phyloP scores from a whole-genome alignment of 805 yeast genomes.

The Priceomyces haplophilus region DNA sequence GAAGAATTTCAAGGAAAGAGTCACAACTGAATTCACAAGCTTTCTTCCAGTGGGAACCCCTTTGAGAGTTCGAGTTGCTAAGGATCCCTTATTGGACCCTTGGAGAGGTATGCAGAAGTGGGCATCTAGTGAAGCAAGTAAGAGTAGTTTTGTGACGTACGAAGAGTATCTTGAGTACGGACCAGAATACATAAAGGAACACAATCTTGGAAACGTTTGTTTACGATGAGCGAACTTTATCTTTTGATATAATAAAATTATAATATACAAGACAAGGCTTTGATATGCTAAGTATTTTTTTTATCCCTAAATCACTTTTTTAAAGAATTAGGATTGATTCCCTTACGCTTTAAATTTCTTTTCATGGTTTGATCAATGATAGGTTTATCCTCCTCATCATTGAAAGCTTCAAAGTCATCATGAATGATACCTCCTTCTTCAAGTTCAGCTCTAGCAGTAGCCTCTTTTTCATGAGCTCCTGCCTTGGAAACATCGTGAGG shows the following conservation, averaged over 20 bases:
- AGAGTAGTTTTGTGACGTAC: conserved; percentile 53
- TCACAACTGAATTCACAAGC: conserved; percentile 64
- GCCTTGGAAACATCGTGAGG: conserved; percentile 83
- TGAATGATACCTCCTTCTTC: conserved; percentile 78
- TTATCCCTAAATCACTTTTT: neutral
- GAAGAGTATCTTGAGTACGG: conserved; percentile 87
- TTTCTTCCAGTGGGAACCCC: conserved; percentile 68
- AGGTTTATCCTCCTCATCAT: conserved; percentile 69
- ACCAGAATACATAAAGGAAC: conserved; percentile 83
- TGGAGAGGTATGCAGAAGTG: conserved; percentile 95
- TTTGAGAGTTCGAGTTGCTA: conserved; percentile 59
- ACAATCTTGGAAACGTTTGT: conserved; percentile 66
- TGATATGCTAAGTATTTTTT: conserved; percentile 3
- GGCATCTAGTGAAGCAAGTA: conserved; percentile 49
- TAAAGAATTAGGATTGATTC: conserved; percentile 60
- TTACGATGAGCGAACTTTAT: conserved; percentile 16
- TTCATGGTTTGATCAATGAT: conserved; percentile 68
- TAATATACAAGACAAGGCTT: conserved; percentile 8
- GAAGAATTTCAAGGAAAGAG: conserved; percentile 62
- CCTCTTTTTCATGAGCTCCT: conserved; percentile 84
- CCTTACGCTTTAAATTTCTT: conserved; percentile 63
- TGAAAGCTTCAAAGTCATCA: conserved; percentile 82
- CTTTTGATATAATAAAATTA: neutral
- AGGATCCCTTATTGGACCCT: conserved; percentile 71
- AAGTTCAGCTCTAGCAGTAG: conserved; percentile 75